phyloP scores from a whole-genome alignment of 2,329 filamentous ascomycete genomes.

The Aspergillus quadricinctus region DNA sequence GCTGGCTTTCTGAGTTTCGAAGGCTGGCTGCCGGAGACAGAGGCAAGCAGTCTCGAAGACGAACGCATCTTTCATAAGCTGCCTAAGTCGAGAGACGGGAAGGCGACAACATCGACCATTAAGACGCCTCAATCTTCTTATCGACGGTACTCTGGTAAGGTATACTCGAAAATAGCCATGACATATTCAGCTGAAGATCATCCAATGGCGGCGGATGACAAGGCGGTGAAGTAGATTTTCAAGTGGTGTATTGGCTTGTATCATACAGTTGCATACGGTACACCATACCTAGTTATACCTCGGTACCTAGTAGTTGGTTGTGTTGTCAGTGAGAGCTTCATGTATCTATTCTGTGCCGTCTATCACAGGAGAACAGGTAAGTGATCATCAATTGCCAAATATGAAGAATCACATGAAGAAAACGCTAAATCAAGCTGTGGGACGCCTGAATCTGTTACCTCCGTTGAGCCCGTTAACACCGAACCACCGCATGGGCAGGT shows the following conservation, averaged over 20 bases:
- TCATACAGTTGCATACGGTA: neutral
- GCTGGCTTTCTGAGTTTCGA: constrained; percentile 35
- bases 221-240: constrained; percentile 2
- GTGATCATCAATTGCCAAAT: neutral
- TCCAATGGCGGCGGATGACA: neutral
- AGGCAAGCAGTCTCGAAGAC: constrained; percentile 24
- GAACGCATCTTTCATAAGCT: constrained; percentile 23
- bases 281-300: neutral
- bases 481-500: neutral
- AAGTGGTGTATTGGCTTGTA: constrained; percentile 1
- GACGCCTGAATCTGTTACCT: neutral
- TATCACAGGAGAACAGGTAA: neutral
- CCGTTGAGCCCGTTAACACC: neutral
- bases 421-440: neutral
- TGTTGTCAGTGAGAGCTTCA: too few species aligned
- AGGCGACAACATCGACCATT: neutral
- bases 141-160: neutral
- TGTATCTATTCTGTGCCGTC: too few species aligned
- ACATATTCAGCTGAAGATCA: neutral
- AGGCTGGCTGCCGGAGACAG: constrained; percentile 24
- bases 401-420: neutral
- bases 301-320: too few species aligned
- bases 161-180: neutral
- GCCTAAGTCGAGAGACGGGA: neutral
- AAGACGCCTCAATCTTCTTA: neutral